A percentile compares a stretch with the other conserved stretches of the same genome.
These are phyloP conservation scores for Wallacemonas sp. DNA, from an alignment of 208 protist genomes.

Conservation along the genomic window DNA sequence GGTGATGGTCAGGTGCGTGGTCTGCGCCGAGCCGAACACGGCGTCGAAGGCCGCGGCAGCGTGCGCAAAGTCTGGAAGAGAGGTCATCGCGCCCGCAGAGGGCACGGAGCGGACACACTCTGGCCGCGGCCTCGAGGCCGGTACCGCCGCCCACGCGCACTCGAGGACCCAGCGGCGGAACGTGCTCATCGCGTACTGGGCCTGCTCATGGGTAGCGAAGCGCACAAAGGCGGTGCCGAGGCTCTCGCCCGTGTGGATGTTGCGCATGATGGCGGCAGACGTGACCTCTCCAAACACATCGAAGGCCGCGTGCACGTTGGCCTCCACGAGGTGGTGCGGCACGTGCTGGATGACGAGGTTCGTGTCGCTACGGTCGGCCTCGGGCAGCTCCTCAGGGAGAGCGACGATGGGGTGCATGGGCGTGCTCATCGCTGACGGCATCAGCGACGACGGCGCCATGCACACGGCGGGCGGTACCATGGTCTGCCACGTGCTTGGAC, in stretches of 20 bases:
- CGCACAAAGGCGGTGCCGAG: conserved; percentile 81
- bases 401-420: background rate
- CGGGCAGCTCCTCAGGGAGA: conserved; percentile 3
- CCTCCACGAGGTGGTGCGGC: conserved; percentile 35
- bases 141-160: background rate
- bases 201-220: conserved; percentile 45
- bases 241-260: conserved; percentile 73
- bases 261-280: conserved; percentile 67
- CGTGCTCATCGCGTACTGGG: conserved; percentile 19
- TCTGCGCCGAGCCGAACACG: conserved; percentile 19
- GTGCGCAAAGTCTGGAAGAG: background rate
- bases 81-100: background rate
- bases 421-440: background rate
- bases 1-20: conserved; percentile 50
- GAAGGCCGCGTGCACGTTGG: conserved; percentile 40
- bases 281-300: conserved; percentile 52
- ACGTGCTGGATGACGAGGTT: conserved; percentile 74
- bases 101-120: no score
- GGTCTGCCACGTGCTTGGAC: background rate
- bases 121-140: no score
- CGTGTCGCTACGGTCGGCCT: conserved; percentile 36
- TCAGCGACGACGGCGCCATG: background rate
- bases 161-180: conserved; percentile 1
- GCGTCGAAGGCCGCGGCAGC: conserved; percentile 9
- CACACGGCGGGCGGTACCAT: background rate